Evolutionary conservation across 306 rosid genomes (phyloP), one percentile per base, ranked within the genome.

Genomic region (Styphnolobium japonicum): DNA sequence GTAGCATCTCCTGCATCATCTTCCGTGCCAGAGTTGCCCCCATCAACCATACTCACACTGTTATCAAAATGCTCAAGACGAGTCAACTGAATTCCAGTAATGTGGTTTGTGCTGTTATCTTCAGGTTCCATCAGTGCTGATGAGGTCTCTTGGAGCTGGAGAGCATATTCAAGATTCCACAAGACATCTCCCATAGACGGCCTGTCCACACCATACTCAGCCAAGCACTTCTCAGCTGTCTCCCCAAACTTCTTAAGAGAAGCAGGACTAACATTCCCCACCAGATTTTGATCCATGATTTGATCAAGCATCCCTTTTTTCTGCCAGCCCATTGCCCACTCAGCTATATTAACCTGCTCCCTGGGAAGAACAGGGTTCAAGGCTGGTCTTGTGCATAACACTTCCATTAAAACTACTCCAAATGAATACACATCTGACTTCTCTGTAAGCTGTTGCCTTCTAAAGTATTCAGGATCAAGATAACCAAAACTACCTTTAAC

Each of bases 401-500:
- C 98, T 86, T 95, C 98, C 98, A 92, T 91, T 42, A 95, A 83
- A 79, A 95, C 98, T 2, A 95, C 98, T 56, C 98, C 98, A 21
- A 95, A 95, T 42, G 98, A 95, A 82, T 95, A 95, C 10, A 95
- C 98, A 76, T 95, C 98, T 2, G 98, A 95, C 81, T 95, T 95
- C 88, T 95, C 98, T 0, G 98, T 95, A n/a, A 95, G 97, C 27
- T 95, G 98, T 73, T 95, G 98, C 85, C 98, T 85, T 78, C 98
- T 84, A 33, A 95, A 95, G 91, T 95, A 95, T 71, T 95, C 98
- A 4, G 98, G 98, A 67, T 95, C 98, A 21, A 95, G 97, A 84
- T 95, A 95, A 84, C 98, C 98, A 10, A 95, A 95, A 82, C 98
- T 95, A 45, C 98, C 98, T 78, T 95, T 95, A 29, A 95, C 98